A percentile compares a stretch with the other conserved stretches of the same genome.
These are phyloP conservation scores for Metschnikowia similis DNA, from an alignment of 805 yeast species.

Conservation along the genomic window DNA sequence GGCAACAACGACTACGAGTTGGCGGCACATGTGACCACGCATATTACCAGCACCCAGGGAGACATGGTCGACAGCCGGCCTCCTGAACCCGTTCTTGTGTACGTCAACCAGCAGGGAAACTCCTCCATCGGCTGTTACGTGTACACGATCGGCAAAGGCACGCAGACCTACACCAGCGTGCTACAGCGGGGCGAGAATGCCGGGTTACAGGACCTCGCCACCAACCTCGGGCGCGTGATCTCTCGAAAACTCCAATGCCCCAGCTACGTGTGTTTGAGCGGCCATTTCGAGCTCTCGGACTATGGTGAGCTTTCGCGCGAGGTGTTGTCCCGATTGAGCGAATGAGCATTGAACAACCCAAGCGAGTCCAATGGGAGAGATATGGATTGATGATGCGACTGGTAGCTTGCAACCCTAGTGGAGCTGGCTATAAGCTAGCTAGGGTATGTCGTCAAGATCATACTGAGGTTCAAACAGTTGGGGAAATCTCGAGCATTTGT, in stretches of 20 bases:
- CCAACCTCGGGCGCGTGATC: constrained; percentile 39
- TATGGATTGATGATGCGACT: no score
- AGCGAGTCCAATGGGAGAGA: no score
- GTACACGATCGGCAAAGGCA: constrained; percentile 35
- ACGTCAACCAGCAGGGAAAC: constrained; percentile 24
- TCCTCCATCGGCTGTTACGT: constrained; percentile 40
- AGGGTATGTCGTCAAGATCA: no score
- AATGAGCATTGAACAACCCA: not conserved
- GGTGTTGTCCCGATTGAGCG: constrained; percentile 7
- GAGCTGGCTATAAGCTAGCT: no score
- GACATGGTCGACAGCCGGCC: constrained; percentile 1
- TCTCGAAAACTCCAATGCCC: constrained; percentile 40
- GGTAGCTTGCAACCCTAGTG: no score
- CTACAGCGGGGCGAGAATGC: constrained; percentile 41
- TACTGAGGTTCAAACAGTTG: no score
- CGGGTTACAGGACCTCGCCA: constrained; percentile 38
- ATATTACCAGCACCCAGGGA: no score
- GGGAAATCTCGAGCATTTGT: no score
- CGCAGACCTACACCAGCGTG: constrained; percentile 35
- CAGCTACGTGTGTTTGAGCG: constrained; percentile 43
- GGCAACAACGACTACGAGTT: constrained; percentile 14
- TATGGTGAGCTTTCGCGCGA: constrained; percentile 14
- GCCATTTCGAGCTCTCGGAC: constrained; percentile 23
- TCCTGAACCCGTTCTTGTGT: constrained; percentile 27
- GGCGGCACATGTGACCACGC: constrained; percentile 7